A percentile compares a stretch with the other conserved stretches of the same genome.
phyloP scores from a whole-genome alignment of 2,329 filamentous ascomycete genomes.

The Arthroderma sp. region DNA sequence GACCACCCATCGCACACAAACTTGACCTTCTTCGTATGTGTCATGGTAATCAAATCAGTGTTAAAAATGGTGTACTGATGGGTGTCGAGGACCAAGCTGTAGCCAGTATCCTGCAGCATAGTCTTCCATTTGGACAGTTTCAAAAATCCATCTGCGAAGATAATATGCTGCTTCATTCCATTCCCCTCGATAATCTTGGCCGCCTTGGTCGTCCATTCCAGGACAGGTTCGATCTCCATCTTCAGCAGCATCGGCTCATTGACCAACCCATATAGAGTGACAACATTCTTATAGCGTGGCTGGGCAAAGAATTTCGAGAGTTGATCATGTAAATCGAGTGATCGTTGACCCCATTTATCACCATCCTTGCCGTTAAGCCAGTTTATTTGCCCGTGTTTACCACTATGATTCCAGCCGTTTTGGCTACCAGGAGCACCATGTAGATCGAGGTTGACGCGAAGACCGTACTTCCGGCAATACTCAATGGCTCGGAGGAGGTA shows the following conservation, averaged over 20 bases:
- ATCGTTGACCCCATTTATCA: conserved; percentile 60
- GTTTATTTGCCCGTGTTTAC: conserved; percentile 61
- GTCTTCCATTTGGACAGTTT: conserved; percentile 85
- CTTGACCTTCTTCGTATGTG: conserved; percentile 69
- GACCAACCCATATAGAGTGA: conserved; percentile 83
- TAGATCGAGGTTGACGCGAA: conserved; percentile 84
- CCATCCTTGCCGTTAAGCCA: conserved; percentile 92
- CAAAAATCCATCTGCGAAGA: conserved; percentile 92
- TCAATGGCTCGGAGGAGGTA: conserved; percentile 89
- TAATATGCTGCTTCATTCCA: conserved; percentile 57
- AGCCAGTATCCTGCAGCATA: conserved; percentile 55
- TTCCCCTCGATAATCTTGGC: conserved; percentile 62
- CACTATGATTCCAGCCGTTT: conserved; percentile 97
- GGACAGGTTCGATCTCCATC: conserved; percentile 52
- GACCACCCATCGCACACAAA: conserved; percentile 78
- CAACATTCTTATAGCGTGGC: conserved; percentile 77
- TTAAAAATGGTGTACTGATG: conserved; percentile 99
- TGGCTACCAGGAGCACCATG: conserved; percentile 88
- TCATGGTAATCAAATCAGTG: conserved; percentile 65
- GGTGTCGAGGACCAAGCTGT: conserved; percentile 71
- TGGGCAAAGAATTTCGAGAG: conserved; percentile 89
- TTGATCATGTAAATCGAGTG: conserved; percentile 74
- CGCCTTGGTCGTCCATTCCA: conserved; percentile 66
- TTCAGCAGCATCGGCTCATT: conserved; percentile 86
- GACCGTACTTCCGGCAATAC: conserved; percentile 80